These are phyloP conservation scores for Claviceps maximensis DNA, from an alignment of 2,329 filamentous ascomycete species.

Conservation along the genomic window DNA sequence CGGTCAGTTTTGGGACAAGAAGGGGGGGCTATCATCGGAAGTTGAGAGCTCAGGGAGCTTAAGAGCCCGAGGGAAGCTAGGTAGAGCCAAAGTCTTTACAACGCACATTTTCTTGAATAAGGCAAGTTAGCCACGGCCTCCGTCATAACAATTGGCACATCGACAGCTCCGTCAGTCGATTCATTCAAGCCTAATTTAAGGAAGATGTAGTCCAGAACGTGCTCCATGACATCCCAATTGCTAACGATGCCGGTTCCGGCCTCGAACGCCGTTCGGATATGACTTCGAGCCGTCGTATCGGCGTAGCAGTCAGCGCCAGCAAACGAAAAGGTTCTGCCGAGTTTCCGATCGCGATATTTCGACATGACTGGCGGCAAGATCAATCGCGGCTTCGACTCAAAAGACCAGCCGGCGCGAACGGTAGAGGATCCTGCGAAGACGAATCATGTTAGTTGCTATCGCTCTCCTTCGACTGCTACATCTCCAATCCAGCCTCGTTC, in stretches of 20 bases:
- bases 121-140: slow-evolving; percentile 84
- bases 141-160: slow-evolving; percentile 85
- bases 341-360: slow-evolving; percentile 87
- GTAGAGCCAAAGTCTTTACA: background rate
- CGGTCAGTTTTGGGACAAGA: slow-evolving; percentile 10
- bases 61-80: background rate
- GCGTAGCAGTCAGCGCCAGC: slow-evolving; percentile 87
- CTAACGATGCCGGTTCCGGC: slow-evolving; percentile 79
- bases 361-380: slow-evolving; percentile 81
- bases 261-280: slow-evolving; percentile 85
- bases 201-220: slow-evolving; percentile 86
- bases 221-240: slow-evolving; percentile 98
- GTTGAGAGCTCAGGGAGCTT: background rate
- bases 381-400: slow-evolving; percentile 70
- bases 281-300: slow-evolving; percentile 82
- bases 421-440: slow-evolving; percentile 58
- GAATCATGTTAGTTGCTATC: background rate
- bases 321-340: slow-evolving; percentile 84
- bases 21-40: background rate
- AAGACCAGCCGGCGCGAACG: slow-evolving; percentile 91
- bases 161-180: slow-evolving; percentile 53
- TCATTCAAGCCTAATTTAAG: slow-evolving; percentile 82
- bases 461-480: background rate
- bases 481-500: background rate
- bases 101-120: slow-evolving; percentile 77